These are phyloP conservation scores for Gentiana straminea DNA, from an alignment of 257 asterid genomes.

Conservation along the genomic window DNA sequence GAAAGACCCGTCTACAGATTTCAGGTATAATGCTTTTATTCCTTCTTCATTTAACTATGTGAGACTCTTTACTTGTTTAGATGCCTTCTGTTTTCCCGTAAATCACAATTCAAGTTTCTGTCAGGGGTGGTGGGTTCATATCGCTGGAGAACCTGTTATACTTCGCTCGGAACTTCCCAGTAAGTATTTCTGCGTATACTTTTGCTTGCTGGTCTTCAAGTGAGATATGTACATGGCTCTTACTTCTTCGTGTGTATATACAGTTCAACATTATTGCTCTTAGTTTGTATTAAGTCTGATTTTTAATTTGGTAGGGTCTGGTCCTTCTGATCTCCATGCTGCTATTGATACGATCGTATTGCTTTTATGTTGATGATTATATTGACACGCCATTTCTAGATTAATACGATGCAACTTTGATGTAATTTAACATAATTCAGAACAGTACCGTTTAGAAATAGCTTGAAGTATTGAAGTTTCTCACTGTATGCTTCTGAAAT, in stretches of 20 bases:
- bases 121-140: conserved; percentile 96
- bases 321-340: neutral
- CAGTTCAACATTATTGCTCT: neutral
- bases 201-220: neutral
- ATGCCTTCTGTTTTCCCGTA: conserved; percentile 1
- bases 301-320: neutral
- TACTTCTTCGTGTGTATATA: neutral
- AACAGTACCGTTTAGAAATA: neutral
- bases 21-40: conserved; percentile 41
- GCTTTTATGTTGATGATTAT: neutral
- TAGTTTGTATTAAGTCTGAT: neutral
- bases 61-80: neutral
- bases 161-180: conserved; percentile 84
- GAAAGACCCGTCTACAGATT: conserved; percentile 98
- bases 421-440: neutral
- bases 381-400: neutral
- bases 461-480: neutral
- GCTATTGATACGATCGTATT: neutral
- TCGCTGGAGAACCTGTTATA: conserved; percentile 89
- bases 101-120: neutral
- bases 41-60: neutral
- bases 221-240: neutral
- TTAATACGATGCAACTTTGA: neutral
- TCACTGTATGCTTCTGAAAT: conserved; percentile 13
- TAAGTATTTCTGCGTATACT: conserved; percentile 24